A percentile compares a stretch with the other conserved stretches of the same genome.
Conservation (phyloP, 2,329 filamentous ascomycete genomes). For the Epichloe typhina region DNA sequence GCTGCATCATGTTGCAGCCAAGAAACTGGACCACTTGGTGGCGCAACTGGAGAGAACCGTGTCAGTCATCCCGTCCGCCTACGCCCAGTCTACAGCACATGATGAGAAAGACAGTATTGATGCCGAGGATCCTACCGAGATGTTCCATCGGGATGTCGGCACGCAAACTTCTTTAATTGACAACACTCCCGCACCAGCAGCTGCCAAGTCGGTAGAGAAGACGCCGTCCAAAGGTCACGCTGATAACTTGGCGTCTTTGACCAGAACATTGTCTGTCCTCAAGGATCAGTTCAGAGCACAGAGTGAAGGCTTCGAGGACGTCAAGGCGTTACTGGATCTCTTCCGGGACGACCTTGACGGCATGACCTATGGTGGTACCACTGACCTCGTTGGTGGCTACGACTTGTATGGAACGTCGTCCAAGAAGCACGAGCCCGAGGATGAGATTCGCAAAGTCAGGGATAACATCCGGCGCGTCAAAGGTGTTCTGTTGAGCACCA, state of each 20-base stretch:
- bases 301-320: conserved; percentile 35
- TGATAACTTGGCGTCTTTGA: conserved; percentile 29
- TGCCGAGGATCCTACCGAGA: conserved; percentile 55
- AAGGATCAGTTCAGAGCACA: conserved; percentile 29
- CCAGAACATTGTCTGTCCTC: conserved; percentile 27
- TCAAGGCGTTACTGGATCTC: conserved; percentile 39
- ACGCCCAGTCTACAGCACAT: conserved; percentile 7
- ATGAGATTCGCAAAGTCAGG: conserved; percentile 61
- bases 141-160: conserved; percentile 70
- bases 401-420: conserved; percentile 30
- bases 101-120: conserved; percentile 27
- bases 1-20: conserved; percentile 34
- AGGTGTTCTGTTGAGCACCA: conserved; percentile 60
- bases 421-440: conserved; percentile 42
- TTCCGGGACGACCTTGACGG: conserved; percentile 54
- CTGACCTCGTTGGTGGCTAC: conserved; percentile 24
- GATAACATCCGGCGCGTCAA: conserved; percentile 68
- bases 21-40: conserved; percentile 32
- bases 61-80: conserved; percentile 41
- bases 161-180: conserved; percentile 52
- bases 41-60: conserved; percentile 42
- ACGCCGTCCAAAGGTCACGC: conserved; percentile 25
- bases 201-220: conserved; percentile 13
- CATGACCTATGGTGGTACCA: conserved; percentile 33
- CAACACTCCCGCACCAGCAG: conserved; percentile 6